Evolutionary conservation across 805 yeast genomes (phyloP).

Genomic region (Saccharomycopsis sp.): DNA sequence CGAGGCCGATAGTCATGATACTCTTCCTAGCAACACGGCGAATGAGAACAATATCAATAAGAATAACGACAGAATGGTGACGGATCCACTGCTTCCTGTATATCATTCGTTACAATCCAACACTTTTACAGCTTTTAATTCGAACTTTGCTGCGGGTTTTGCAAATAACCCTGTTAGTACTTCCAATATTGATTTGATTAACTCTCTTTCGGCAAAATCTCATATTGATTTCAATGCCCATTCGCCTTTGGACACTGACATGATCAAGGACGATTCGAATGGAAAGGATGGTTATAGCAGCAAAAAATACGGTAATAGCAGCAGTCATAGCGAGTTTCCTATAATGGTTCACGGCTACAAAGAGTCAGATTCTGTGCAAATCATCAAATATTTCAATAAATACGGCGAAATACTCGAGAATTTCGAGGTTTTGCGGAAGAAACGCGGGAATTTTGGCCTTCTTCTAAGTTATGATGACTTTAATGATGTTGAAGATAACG

Average conservation of each 20-base stretch:
- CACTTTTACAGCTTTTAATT: conserved; percentile 17
- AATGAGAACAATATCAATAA: not conserved
- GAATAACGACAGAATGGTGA: not conserved
- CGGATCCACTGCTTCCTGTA: not conserved
- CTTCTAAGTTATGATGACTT: conserved; percentile 4
- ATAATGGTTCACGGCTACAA: conserved; percentile 88
- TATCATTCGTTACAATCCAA: conserved; percentile 5
- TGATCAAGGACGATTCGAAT: not conserved
- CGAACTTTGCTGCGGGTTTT: conserved; percentile 8
- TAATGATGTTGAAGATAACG: conserved; percentile 25
- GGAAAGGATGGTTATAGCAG: not conserved
- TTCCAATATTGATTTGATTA: not conserved
- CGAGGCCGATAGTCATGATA: not conserved
- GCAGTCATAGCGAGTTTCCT: conserved; percentile 43
- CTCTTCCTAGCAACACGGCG: not conserved
- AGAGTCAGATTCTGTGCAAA: conserved; percentile 58
- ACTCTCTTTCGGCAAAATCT: not conserved
- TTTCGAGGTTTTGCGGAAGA: conserved; percentile 39
- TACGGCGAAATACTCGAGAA: conserved; percentile 79
- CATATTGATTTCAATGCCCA: not conserved
- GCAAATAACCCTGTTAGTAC: conserved; percentile 11
- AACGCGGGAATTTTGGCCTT: not conserved
- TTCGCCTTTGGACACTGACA: conserved; percentile 1
- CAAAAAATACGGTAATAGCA: not conserved
- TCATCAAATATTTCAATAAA: conserved; percentile 67